Percentiles rank a stretch among this genome's conserved stretches.
Evolutionary conservation across 306 rosid species (phyloP).

Genomic region (Castanea crenata): DNA sequence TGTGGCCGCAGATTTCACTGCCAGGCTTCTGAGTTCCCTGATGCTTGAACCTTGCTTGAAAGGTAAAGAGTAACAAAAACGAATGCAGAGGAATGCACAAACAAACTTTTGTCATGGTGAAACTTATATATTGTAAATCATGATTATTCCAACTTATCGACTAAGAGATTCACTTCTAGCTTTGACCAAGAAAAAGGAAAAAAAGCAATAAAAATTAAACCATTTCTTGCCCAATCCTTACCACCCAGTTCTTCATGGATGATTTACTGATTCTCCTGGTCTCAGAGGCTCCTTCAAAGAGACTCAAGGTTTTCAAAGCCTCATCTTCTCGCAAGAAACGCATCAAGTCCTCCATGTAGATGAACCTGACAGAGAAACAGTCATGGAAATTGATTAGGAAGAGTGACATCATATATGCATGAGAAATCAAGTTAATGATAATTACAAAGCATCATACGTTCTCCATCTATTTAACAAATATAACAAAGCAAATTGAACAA

Average conservation of each 20-base stretch:
- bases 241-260: conserved; percentile 89
- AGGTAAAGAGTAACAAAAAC: background rate
- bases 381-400: background rate
- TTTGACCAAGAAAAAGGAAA: background rate
- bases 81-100: background rate
- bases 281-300: conserved; percentile 77
- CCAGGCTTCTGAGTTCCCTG: background rate
- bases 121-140: background rate
- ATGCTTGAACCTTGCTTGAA: background rate
- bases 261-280: conserved; percentile 61
- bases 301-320: conserved; percentile 59
- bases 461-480: too few species aligned
- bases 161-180: background rate
- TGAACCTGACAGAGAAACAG: conserved; percentile 40
- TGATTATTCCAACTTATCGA: background rate
- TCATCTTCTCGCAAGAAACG: conserved; percentile 85
- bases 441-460: too few species aligned
- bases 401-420: background rate
- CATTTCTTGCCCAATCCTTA: conserved; percentile 34
- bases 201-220: background rate
- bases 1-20: background rate
- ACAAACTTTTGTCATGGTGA: background rate
- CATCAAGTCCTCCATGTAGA: conserved; percentile 59
- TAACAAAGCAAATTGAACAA: background rate
- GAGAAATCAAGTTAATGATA: background rate